Evolutionary conservation across 768 basidiomycete species (phyloP).

Genomic region (Russula vinacea): DNA sequence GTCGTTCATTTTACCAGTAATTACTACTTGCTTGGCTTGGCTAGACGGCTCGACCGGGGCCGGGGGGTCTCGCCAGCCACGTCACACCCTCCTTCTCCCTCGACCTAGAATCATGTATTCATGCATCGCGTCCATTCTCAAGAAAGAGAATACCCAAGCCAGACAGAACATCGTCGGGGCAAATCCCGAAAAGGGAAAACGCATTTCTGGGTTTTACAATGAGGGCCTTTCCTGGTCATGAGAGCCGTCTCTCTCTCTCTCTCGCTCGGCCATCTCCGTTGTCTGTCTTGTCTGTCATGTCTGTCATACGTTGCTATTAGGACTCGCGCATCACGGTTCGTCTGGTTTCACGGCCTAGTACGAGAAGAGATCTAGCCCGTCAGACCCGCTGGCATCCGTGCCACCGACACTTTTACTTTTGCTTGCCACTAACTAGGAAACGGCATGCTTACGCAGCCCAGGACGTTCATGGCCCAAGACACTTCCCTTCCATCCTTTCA

Average conservation of each 20-base stretch:
- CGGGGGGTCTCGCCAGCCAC: background rate
- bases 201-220: background rate
- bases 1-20: background rate
- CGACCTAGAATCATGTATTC: background rate
- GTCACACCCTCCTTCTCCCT: background rate
- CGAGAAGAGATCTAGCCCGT: background rate
- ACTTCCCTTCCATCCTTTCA: background rate
- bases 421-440: background rate
- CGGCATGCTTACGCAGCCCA: background rate
- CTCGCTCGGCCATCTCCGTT: background rate
- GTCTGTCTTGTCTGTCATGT: background rate
- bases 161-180: no score
- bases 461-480: background rate
- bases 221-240: no score
- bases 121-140: background rate
- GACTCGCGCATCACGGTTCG: background rate
- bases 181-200: background rate
- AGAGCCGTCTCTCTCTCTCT: no score
- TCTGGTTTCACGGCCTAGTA: background rate
- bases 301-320: background rate
- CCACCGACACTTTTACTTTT: background rate
- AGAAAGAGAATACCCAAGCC: background rate
- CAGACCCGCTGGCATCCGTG: background rate
- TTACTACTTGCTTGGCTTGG: background rate
- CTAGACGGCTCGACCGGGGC: background rate